Percentiles rank a stretch among this genome's conserved stretches.
Evolutionary conservation across 176 grass and related monocot genomes (phyloP).

Genomic region (Bothriochloa decipiens): DNA sequence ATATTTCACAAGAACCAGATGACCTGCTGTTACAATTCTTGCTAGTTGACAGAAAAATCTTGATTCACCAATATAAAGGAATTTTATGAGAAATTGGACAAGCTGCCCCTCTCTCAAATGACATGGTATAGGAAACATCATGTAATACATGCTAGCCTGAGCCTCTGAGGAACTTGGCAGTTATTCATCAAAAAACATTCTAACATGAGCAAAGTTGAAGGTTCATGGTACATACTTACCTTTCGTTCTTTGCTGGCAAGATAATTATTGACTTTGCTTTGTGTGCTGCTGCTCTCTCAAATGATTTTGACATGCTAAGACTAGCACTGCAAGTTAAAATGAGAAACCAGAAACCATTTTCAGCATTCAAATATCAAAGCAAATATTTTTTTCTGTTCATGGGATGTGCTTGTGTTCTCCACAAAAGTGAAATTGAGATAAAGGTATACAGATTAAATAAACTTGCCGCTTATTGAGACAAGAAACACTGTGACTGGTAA

Average conservation of each 20-base stretch:
- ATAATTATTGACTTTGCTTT: constrained; percentile 95
- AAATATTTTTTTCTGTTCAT: background rate
- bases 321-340: constrained; percentile 74
- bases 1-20: constrained; percentile 20
- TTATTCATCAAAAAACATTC: background rate
- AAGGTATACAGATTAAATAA: constrained; percentile 28
- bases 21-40: background rate
- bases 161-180: background rate
- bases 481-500: constrained; percentile 38
- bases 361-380: constrained; percentile 29
- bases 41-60: constrained; percentile 14
- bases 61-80: constrained; percentile 19
- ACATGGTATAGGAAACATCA: constrained; percentile 12
- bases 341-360: background rate
- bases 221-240: constrained; percentile 54
- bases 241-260: constrained; percentile 67
- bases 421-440: constrained; percentile 9
- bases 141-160: background rate
- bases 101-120: constrained; percentile 29
- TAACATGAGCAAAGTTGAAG: constrained; percentile 26
- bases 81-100: background rate
- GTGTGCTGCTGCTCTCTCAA: constrained; percentile 92
- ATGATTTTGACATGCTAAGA: constrained; percentile 92
- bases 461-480: constrained; percentile 31
- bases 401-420: background rate